These are phyloP conservation scores for Protomyces pachydermus DNA, from an alignment of 1,139 yeast species.

Conservation along the genomic window DNA sequence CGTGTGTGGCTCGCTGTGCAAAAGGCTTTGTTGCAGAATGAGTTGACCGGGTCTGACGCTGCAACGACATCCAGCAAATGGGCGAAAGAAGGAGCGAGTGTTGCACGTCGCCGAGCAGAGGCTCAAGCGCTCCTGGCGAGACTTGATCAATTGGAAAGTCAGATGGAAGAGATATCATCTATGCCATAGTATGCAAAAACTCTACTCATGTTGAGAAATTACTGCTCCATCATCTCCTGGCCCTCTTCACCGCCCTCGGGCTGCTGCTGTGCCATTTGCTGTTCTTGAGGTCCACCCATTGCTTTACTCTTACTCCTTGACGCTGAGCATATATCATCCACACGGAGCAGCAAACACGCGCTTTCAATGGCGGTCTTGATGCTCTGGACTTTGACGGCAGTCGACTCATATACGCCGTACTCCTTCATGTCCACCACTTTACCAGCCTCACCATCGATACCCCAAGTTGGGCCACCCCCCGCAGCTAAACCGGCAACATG, in stretches of 20 bases:
- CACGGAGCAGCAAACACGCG: constrained; percentile 89
- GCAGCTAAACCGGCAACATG: constrained; percentile 73
- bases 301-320: constrained; percentile 51
- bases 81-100: neutral
- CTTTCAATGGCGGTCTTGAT: constrained; percentile 95
- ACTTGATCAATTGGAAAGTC: neutral
- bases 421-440: constrained; percentile 91
- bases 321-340: constrained; percentile 96
- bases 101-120: neutral
- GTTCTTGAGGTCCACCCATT: constrained; percentile 34
- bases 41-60: neutral
- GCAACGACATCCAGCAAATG: neutral
- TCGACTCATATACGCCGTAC: constrained; percentile 99
- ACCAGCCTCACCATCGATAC: constrained; percentile 93
- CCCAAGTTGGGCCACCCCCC: constrained; percentile 54
- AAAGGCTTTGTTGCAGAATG: neutral
- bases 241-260: constrained; percentile 12
- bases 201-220: neutral
- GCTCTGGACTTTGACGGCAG: constrained; percentile 92
- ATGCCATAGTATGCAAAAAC: neutral
- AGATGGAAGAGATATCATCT: neutral
- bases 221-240: constrained; percentile 24
- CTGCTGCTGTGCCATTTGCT: constrained; percentile 10
- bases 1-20: neutral
- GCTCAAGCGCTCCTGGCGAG: neutral